Percentiles rank a stretch among this genome's conserved stretches.
These are phyloP conservation scores for Chaetomium tenue DNA, from an alignment of 495 filamentous ascomycete species.

Conservation along the genomic window DNA sequence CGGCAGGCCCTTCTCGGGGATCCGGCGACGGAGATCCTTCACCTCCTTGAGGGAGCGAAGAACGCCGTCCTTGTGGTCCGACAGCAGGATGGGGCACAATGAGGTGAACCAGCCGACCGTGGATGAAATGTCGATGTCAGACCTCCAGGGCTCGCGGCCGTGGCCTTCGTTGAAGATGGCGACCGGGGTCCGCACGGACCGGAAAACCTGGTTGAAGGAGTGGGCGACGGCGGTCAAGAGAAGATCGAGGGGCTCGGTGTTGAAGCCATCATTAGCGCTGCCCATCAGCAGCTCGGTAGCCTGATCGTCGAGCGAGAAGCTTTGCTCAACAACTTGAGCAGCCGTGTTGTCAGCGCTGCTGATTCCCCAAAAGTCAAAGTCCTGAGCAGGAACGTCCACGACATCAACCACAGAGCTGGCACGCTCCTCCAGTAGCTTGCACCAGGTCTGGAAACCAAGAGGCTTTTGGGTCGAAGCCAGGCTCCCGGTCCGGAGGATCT, in stretches of 20 bases:
- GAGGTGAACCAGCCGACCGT: slow-evolving; percentile 32
- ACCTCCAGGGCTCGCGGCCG: slow-evolving; percentile 27
- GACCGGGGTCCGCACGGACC: slow-evolving; percentile 42
- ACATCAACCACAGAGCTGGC: background rate
- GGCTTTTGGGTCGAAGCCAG: slow-evolving; percentile 14
- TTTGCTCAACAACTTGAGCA: slow-evolving; percentile 19
- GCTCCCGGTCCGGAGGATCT: slow-evolving; percentile 36
- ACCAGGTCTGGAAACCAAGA: slow-evolving; percentile 57
- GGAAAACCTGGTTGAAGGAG: slow-evolving; percentile 33
- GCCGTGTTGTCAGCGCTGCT: slow-evolving; percentile 29
- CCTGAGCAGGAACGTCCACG: slow-evolving; percentile 8
- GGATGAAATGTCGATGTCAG: slow-evolving; percentile 7
- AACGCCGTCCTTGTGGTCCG: slow-evolving; percentile 15
- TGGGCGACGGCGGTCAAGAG: slow-evolving; percentile 28
- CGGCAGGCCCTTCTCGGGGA: slow-evolving; percentile 19
- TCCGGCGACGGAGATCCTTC: slow-evolving; percentile 19
- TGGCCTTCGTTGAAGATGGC: slow-evolving; percentile 38
- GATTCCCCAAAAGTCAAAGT: slow-evolving; percentile 28
- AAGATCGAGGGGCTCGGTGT: slow-evolving; percentile 32
- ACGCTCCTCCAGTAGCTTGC: slow-evolving; percentile 24
- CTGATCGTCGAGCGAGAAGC: slow-evolving; percentile 23
- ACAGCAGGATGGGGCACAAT: slow-evolving; percentile 16
- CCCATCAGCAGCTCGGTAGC: slow-evolving; percentile 26
- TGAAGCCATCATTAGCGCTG: slow-evolving; percentile 26
- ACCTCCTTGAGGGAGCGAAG: slow-evolving; percentile 16